A percentile compares a stretch with the other conserved stretches of the same genome.
phyloP scores from a whole-genome alignment of 768 basidiomycete genomes.

The Lentinula sp. region DNA sequence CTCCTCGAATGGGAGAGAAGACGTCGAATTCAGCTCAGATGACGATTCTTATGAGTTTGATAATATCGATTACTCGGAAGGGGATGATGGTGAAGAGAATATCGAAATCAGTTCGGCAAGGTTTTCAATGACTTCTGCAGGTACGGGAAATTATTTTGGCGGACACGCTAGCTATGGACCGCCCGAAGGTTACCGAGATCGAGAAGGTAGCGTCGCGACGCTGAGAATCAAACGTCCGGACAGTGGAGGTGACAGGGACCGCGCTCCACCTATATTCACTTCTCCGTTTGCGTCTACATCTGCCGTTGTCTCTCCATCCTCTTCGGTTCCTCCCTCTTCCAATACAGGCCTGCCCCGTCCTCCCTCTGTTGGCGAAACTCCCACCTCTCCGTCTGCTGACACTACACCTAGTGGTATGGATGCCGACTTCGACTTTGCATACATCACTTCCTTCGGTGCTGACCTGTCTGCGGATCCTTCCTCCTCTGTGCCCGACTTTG shows the following conservation, averaged over 20 bases:
- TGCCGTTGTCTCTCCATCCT: neutral
- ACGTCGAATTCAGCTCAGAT: conserved; percentile 38
- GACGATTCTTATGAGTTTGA: conserved; percentile 30
- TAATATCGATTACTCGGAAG: conserved; percentile 22
- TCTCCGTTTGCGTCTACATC: neutral
- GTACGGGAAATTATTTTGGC: neutral
- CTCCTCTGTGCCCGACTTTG: conserved; percentile 18
- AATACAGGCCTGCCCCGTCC: neutral
- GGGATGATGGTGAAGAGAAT: conserved; percentile 30
- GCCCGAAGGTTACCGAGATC: conserved; percentile 28
- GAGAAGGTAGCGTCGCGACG: conserved; percentile 54
- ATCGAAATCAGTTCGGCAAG: conserved; percentile 34
- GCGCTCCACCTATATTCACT: neutral
- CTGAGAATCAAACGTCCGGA: conserved; percentile 31
- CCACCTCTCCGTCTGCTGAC: neutral
- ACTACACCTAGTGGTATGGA: neutral
- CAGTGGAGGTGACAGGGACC: no score
- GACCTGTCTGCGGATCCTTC: neutral
- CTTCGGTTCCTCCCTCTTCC: neutral
- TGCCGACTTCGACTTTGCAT: conserved; percentile 2
- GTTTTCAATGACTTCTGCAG: conserved; percentile 17
- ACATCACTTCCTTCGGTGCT: conserved; percentile 2
- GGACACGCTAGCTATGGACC: conserved; percentile 36
- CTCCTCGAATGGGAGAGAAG: neutral
- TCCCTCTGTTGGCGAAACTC: neutral